A percentile compares a stretch with the other conserved stretches of the same genome.
phyloP scores from a whole-genome alignment of 164 flowering plant species.

The Nelumbo lutea region DNA sequence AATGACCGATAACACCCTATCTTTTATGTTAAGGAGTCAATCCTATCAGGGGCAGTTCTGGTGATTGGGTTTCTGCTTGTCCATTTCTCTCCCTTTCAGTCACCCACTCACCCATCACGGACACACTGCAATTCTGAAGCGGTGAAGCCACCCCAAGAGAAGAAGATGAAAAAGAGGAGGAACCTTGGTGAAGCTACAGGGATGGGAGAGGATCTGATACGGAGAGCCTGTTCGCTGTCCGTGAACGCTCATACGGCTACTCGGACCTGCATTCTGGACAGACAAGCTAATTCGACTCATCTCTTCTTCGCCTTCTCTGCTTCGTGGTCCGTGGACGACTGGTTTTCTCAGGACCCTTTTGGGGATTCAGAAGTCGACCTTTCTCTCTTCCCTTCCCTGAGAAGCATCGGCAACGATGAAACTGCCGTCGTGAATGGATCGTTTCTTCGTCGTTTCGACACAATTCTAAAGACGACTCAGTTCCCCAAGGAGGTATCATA shows the following conservation, averaged over 20 bases:
- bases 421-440: constrained; percentile 44
- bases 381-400: constrained; percentile 42
- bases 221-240: constrained; percentile 34
- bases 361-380: constrained; percentile 36
- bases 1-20: too few relatives aligned
- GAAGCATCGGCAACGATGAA: constrained; percentile 39
- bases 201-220: constrained; percentile 33
- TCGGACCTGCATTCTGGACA: constrained; percentile 21
- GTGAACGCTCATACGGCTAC: constrained; percentile 32
- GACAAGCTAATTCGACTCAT: constrained; percentile 13
- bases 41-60: too few relatives aligned
- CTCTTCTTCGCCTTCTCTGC: constrained; percentile 47
- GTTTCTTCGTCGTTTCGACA: constrained; percentile 40
- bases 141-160: too few relatives aligned
- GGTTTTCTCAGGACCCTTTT: constrained; percentile 35
- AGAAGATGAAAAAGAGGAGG: constrained; percentile 10
- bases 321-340: constrained; percentile 39
- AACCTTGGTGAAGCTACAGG: constrained; percentile 20
- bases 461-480: constrained; percentile 13
- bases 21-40: too few relatives aligned
- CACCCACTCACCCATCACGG: constrained; percentile 4
- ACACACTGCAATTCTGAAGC: neutral
- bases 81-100: too few relatives aligned
- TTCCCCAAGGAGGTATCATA: constrained; percentile 40
- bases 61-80: too few relatives aligned